Evolutionary conservation across 306 rosid species (phyloP), one percentile per base, ranked within the genome.

Genomic region (Sicyos edulis): DNA sequence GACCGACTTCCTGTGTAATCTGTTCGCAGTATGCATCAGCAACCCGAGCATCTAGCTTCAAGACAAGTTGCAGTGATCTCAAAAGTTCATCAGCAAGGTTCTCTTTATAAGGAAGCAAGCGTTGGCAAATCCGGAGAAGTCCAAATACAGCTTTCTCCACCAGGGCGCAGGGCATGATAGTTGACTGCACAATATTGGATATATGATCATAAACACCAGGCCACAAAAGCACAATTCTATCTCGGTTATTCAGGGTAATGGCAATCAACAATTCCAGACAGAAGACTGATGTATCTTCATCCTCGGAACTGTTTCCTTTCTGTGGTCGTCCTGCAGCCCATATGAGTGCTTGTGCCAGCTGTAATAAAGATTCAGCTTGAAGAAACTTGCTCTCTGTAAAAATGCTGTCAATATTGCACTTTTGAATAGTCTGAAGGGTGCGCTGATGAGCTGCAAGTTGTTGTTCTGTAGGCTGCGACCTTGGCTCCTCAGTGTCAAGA

Each of bases 61-160:
- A 71, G 76, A 91, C 96, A 79, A 95, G 97, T 81, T 91, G 96
- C 75, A 95, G 77, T 17, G 99, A 95, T 85, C 95, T 87, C 80
- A 95, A 81, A 77, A 95, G 95, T 72, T 95, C 99, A 79, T 95
- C 99, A n/a, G 97, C 96, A 78, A 95, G 86, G 79, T 85, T 87
- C 84, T 95, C 99, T 79, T 95, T 89, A 80, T 95, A 95, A 7
- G 99, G 99, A 85, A 95, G 99, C 74, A 95, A 83, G 77, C 97
- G 88, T 84, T 95, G 99, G 86, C 99, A 95, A 58, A 95, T 91
- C 70, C 91, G 82, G 19, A 95, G 87, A 58, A 95, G 92, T 75
- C 99, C 99, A 77, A 91, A 95, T 81, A 95, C 97, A 59, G 99
- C 97, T 85, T 95, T 95, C 70, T 95, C 99, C 73, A 95, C 99